phyloP scores from a whole-genome alignment of 257 asterid species.

The Gentiana macrophylla region DNA sequence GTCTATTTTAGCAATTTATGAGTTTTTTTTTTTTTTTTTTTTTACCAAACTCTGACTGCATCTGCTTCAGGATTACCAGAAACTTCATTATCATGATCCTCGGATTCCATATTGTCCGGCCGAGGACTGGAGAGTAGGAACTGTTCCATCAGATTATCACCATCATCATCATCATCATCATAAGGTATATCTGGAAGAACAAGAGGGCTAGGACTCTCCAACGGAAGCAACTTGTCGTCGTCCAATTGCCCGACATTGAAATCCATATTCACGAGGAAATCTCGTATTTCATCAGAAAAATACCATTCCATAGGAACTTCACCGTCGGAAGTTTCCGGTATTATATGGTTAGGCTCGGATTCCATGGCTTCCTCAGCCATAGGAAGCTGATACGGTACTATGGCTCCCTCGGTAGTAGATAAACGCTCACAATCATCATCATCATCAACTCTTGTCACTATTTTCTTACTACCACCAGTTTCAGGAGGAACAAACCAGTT shows the following conservation, averaged over 20 bases:
- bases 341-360: conserved; percentile 8
- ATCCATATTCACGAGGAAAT: conserved; percentile 51
- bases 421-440: conserved; percentile 37
- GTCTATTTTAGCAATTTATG: too few relatives aligned
- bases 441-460: conserved; percentile 46
- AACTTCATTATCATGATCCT: conserved; percentile 18
- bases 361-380: conserved; percentile 11
- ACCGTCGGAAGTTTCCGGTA: conserved; percentile 17
- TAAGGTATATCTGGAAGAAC: conserved; percentile 43
- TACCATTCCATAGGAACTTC: conserved; percentile 54
- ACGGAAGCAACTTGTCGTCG: conserved; percentile 38
- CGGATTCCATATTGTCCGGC: conserved; percentile 17
- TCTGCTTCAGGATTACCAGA: conserved; percentile 6
- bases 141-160: conserved; percentile 53
- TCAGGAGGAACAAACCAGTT: conserved; percentile 39
- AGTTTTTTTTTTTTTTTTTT: conserved; percentile 2
- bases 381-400: conserved; percentile 65
- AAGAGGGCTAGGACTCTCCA: conserved; percentile 35
- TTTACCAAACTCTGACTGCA: conserved; percentile 6
- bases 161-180: conserved; percentile 31
- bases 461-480: conserved; percentile 19
- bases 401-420: conserved; percentile 41
- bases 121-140: conserved; percentile 45
- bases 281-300: conserved; percentile 57
- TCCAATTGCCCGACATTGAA: conserved; percentile 34